These are phyloP conservation scores for Eucalyptus dawsonii DNA, from an alignment of 345 rosid species.

Conservation along the genomic window DNA sequence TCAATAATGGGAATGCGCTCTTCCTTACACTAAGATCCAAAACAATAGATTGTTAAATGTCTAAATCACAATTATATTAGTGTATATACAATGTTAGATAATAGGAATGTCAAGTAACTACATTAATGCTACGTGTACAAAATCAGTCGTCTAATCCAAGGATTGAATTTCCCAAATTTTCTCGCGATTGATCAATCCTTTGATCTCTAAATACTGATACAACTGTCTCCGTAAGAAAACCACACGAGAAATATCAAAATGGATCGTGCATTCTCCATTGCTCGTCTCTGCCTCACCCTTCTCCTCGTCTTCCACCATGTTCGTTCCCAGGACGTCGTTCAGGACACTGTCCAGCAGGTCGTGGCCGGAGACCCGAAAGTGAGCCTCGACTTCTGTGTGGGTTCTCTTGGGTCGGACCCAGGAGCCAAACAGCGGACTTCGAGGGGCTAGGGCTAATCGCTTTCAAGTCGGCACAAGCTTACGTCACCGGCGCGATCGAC, in stretches of 20 bases:
- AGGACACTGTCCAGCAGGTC: neutral
- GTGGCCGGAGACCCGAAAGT: neutral
- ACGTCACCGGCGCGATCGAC: neutral
- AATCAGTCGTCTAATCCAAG: too few relatives aligned
- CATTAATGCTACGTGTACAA: neutral
- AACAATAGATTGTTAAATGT: neutral
- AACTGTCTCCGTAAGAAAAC: neutral
- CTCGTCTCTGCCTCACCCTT: neutral
- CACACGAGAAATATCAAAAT: neutral
- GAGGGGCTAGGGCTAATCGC: neutral
- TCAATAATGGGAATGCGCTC: neutral
- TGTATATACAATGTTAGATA: neutral
- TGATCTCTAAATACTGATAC: neutral
- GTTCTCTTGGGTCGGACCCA: neutral
- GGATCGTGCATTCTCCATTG: neutral
- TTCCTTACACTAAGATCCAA: neutral
- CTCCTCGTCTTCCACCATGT: neutral
- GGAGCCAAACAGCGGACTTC: neutral
- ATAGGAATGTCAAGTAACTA: neutral
- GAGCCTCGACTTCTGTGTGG: neutral
- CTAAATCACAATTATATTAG: neutral
- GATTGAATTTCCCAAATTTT: neutral
- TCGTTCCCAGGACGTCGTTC: neutral
- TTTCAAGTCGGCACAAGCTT: neutral
- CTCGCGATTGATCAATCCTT: neutral